These are phyloP conservation scores for Scedosporium boydii DNA, from an alignment of 2,329 filamentous ascomycete genomes.

Conservation along the genomic window DNA sequence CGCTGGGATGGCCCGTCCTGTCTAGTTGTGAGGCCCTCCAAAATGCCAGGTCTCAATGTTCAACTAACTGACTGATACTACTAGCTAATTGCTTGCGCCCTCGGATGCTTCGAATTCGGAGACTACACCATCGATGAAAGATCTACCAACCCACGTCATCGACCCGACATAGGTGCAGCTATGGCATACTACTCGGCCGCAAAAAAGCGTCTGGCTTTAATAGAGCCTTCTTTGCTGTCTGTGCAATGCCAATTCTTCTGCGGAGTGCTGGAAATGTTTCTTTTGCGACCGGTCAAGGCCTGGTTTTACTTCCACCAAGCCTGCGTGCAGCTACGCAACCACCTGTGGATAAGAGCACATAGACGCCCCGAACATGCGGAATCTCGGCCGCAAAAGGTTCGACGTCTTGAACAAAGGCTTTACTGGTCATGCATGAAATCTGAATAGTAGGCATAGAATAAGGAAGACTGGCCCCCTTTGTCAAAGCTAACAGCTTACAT, in stretches of 20 bases:
- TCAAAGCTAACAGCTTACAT: neutral
- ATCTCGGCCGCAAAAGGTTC: slow-evolving; percentile 7
- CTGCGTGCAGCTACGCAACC: slow-evolving; percentile 15
- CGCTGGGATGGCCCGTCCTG: slow-evolving; percentile 19
- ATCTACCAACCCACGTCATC: slow-evolving; percentile 10
- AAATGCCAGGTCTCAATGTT: neutral
- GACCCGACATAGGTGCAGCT: slow-evolving; percentile 9
- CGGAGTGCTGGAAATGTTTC: slow-evolving; percentile 24
- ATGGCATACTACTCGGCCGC: slow-evolving; percentile 20
- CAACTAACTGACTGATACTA: neutral
- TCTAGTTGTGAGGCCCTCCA: slow-evolving; percentile 15
- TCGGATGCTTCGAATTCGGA: slow-evolving; percentile 17
- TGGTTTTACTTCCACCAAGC: slow-evolving; percentile 21
- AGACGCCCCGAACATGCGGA: slow-evolving; percentile 5
- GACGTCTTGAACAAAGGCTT: slow-evolving; percentile 17
- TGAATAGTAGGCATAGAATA: slow-evolving; percentile 14
- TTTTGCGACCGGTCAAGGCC: slow-evolving; percentile 19
- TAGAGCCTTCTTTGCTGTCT: slow-evolving; percentile 17
- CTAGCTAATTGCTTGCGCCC: slow-evolving; percentile 21
- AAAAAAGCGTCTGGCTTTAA: slow-evolving; percentile 19
- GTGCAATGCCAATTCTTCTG: slow-evolving; percentile 21
- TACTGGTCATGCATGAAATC: slow-evolving; percentile 25
- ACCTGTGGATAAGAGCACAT: slow-evolving; percentile 9
- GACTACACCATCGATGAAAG: neutral
- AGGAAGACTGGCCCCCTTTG: too few relatives aligned